Conservation (phyloP, 2,329 filamentous ascomycete species). For the Scedosporium boydii region DNA sequence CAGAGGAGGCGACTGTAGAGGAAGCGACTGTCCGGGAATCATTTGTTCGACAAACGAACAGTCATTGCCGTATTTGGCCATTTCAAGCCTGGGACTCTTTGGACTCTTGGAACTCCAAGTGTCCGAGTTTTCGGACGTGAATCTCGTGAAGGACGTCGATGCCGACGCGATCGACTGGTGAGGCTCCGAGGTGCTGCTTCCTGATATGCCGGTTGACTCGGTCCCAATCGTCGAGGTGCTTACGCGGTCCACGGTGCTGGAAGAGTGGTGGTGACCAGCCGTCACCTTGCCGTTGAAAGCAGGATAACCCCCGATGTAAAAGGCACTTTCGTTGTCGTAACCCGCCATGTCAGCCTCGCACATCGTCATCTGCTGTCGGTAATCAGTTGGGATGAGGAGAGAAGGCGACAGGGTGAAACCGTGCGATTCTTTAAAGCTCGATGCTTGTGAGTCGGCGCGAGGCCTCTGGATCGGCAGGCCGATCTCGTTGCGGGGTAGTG, state of each 20-base stretch:
- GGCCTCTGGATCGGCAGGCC: constrained; percentile 15
- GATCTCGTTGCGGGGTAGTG: constrained; percentile 32
- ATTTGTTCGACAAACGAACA: constrained; percentile 6
- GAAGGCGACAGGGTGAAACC: constrained; percentile 52
- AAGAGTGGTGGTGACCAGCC: constrained; percentile 18
- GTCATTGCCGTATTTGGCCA: constrained; percentile 10
- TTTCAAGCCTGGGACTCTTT: constrained; percentile 16
- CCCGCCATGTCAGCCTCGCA: constrained; percentile 15
- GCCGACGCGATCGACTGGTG: constrained; percentile 40
- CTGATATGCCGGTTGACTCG: constrained; percentile 33
- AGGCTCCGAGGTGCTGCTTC: constrained; percentile 40
- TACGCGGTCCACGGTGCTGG: constrained; percentile 30
- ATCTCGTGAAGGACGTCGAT: constrained; percentile 42
- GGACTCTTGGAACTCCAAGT: constrained; percentile 6
- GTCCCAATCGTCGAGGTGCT: constrained; percentile 48
- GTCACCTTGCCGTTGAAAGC: constrained; percentile 12
- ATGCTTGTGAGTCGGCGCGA: constrained; percentile 34
- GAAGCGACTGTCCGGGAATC: background rate
- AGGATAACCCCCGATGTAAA: constrained; percentile 12
- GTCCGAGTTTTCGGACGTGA: constrained; percentile 30
- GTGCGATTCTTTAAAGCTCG: constrained; percentile 49
- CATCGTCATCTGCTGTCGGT: constrained; percentile 41
- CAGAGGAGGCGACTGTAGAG: background rate
- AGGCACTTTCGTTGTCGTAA: constrained; percentile 9
- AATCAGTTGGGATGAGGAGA: constrained; percentile 52